These are phyloP conservation scores for Aegilops speltoides DNA, from an alignment of 176 grass and related monocot species.

Conservation along the genomic window DNA sequence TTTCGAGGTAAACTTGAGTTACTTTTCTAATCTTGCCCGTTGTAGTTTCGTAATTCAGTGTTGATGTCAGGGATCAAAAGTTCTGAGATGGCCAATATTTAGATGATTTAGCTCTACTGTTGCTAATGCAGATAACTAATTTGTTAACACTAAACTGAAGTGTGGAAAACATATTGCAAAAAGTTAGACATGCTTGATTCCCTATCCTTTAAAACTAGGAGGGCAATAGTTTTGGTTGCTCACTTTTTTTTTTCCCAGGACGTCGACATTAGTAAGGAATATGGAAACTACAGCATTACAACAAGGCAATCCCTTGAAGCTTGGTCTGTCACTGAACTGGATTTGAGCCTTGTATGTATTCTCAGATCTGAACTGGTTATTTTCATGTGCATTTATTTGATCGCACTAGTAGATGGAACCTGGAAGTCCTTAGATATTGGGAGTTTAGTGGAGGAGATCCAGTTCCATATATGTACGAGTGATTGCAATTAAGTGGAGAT, in stretches of 20 bases:
- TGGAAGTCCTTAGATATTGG: neutral
- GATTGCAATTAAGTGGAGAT: neutral
- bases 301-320: conserved; percentile 94
- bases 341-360: conserved; percentile 84
- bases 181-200: conserved; percentile 26
- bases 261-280: conserved; percentile 68
- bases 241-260: conserved; percentile 41
- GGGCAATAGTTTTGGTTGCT: conserved; percentile 17
- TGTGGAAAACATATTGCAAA: neutral
- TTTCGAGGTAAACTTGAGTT: conserved; percentile 64
- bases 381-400: conserved; percentile 21
- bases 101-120: conserved; percentile 5
- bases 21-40: conserved; percentile 4
- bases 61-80: conserved; percentile 8
- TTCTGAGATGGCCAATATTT: neutral
- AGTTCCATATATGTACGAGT: conserved; percentile 12
- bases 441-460: neutral
- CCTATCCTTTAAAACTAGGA: neutral
- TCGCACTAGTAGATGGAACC: neutral
- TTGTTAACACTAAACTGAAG: conserved; percentile 1
- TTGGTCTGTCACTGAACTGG: conserved; percentile 68
- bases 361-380: neutral
- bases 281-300: conserved; percentile 60
- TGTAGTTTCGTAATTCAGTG: neutral
- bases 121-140: conserved; percentile 4